Evolutionary conservation across 2,329 filamentous ascomycete genomes (phyloP).

Genomic region (Sporothrix brunneoviolacea): DNA sequence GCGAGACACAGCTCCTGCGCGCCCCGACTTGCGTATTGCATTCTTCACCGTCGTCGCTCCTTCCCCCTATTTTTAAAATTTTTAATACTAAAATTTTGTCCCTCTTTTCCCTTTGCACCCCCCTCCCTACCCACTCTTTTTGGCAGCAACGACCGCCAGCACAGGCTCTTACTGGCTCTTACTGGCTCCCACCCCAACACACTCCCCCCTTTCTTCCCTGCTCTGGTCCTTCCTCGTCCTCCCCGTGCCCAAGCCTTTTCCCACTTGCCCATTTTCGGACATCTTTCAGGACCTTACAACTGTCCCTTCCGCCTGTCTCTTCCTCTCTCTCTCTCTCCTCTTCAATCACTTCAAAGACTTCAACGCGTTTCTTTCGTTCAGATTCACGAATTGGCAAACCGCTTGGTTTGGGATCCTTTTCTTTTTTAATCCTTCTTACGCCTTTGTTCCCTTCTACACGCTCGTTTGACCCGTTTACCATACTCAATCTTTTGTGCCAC

Average conservation of each 20-base stretch:
- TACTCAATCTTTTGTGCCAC: not conserved
- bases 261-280: conserved; percentile 11
- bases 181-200: conserved; percentile 1
- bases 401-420: not conserved
- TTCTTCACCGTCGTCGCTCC: conserved; percentile 3
- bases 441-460: conserved; percentile 15
- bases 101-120: not conserved
- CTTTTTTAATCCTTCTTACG: not conserved
- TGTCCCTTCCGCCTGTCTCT: not conserved
- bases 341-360: not conserved
- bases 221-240: not conserved
- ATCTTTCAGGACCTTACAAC: conserved; percentile 15
- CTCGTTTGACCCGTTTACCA: conserved; percentile 3
- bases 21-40: conserved; percentile 1
- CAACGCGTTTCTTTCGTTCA: not conserved
- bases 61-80: not conserved
- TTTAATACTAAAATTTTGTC: not conserved
- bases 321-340: not conserved
- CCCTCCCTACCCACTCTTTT: not conserved
- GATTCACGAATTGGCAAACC: not conserved
- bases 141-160: not conserved
- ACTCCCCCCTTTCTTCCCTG: not conserved
- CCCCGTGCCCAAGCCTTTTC: not conserved
- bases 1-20: too few species aligned
- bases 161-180: not conserved